Evolutionary conservation across 1,139 yeast genomes (phyloP).

Genomic region (Pichia sp.): DNA sequence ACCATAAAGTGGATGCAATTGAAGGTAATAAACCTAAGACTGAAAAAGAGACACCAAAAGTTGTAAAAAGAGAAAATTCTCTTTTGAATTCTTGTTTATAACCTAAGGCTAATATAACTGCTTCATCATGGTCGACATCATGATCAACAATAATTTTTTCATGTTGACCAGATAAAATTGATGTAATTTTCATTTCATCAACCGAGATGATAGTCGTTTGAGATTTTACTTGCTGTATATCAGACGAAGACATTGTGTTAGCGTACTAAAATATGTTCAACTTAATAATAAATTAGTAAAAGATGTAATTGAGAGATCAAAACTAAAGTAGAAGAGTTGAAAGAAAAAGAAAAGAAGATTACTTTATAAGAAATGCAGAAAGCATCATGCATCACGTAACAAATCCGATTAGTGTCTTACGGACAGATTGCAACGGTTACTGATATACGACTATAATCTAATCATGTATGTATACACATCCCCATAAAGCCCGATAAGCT

Average conservation of each 20-base stretch:
- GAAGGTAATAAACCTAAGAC: slow-evolving; percentile 70
- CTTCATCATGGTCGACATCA: slow-evolving; percentile 46
- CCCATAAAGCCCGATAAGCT: too few relatives aligned
- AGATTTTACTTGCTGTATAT: slow-evolving; percentile 5
- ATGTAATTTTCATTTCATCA: slow-evolving; percentile 27
- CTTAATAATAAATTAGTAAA: too few relatives aligned
- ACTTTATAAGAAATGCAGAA: too few relatives aligned
- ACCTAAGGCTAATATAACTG: slow-evolving; percentile 57
- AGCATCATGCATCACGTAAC: too few relatives aligned
- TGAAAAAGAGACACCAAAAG: slow-evolving; percentile 65
- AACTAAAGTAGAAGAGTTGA: too few relatives aligned
- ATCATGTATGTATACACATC: too few relatives aligned
- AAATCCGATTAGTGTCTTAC: too few relatives aligned
- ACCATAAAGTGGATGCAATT: slow-evolving; percentile 52
- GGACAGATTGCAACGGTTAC: too few relatives aligned
- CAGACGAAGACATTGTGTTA: slow-evolving; percentile 3
- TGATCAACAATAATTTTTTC: slow-evolving; percentile 34
- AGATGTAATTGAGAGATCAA: too few relatives aligned
- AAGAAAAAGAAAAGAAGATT: too few relatives aligned
- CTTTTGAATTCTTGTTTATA: slow-evolving; percentile 70
- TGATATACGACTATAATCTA: too few relatives aligned
- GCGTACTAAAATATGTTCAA: background rate
- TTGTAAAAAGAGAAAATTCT: slow-evolving; percentile 56
- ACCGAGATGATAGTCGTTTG: slow-evolving; percentile 27
- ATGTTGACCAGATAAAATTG: slow-evolving; percentile 26